phyloP scores from a whole-genome alignment of 139 green algal species.

The Coelastrella sp. region DNA sequence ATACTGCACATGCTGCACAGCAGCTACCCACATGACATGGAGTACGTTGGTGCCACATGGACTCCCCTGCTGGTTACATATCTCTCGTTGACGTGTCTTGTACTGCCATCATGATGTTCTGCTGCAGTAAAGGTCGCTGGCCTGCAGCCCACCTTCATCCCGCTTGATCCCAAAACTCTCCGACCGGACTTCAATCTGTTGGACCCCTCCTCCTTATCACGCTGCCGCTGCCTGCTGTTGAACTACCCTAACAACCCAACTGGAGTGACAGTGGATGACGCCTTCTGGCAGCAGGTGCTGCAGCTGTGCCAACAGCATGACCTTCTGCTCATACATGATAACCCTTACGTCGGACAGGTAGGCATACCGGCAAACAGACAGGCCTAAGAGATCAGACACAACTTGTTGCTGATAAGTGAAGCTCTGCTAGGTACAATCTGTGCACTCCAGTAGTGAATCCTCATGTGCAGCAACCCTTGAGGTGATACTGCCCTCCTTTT shows the following conservation, averaged over 20 bases:
- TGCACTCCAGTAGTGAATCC: too few relatives aligned
- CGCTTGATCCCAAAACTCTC: conserved; percentile 34
- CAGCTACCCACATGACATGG: background rate
- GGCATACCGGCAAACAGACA: too few relatives aligned
- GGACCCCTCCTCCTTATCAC: background rate
- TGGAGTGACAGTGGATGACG: conserved; percentile 39
- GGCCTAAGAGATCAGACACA: too few relatives aligned
- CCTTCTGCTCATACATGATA: conserved; percentile 68
- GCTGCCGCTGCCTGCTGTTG: conserved; percentile 58
- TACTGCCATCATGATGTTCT: background rate
- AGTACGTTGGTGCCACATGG: background rate
- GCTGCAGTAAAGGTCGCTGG: conserved; percentile 55
- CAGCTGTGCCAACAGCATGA: conserved; percentile 54
- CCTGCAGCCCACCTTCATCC: conserved; percentile 52
- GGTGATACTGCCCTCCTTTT: too few relatives aligned
- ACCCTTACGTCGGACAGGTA: conserved; percentile 64
- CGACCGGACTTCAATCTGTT: conserved; percentile 31
- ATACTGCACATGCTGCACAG: too few relatives aligned
- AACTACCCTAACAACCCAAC: conserved; percentile 78
- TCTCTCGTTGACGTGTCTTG: too few relatives aligned
- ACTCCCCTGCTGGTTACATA: too few relatives aligned
- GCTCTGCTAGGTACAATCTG: too few relatives aligned
- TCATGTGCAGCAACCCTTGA: too few relatives aligned
- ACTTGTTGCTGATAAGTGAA: too few relatives aligned
- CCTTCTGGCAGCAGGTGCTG: conserved; percentile 59